A percentile compares a stretch with the other conserved stretches of the same genome.
Conservation (phyloP, 164 flowering plant species). For the Piper betle region DNA sequence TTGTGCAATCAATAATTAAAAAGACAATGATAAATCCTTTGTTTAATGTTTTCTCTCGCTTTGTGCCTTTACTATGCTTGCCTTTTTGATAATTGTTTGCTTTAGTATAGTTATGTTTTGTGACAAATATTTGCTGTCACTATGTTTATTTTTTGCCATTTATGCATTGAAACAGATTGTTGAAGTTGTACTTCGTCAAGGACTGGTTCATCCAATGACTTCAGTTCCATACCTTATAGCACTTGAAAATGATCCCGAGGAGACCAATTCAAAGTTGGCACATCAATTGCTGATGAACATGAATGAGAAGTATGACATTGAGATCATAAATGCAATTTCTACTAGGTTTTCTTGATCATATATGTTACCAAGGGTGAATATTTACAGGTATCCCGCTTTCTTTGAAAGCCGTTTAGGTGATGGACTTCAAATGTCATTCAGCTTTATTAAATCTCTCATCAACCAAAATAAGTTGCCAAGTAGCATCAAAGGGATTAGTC, state of each 20-base stretch:
- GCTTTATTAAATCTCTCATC: conserved; percentile 51
- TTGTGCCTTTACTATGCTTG: too few relatives aligned
- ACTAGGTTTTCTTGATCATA: neutral
- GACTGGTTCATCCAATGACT: conserved; percentile 98
- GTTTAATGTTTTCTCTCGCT: too few relatives aligned
- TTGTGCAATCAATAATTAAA: too few relatives aligned
- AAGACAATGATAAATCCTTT: too few relatives aligned
- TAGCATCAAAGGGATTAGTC: conserved; percentile 47
- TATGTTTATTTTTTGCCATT: too few relatives aligned
- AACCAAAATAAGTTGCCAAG: conserved; percentile 26
- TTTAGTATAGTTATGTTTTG: neutral
- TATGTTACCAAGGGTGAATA: neutral
- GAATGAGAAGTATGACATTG: conserved; percentile 75
- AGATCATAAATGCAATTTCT: too few relatives aligned
- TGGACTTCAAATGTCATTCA: conserved; percentile 93
- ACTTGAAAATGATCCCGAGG: conserved; percentile 86
- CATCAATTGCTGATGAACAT: conserved; percentile 90
- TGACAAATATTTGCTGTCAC: neutral
- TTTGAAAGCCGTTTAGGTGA: conserved; percentile 96
- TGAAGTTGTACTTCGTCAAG: conserved; percentile 92
- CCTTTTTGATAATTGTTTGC: too few relatives aligned
- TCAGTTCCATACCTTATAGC: conserved; percentile 95
- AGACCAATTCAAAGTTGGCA: conserved; percentile 76
- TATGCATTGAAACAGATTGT: conserved; percentile 50
- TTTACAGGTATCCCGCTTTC: conserved; percentile 82